Conservation (phyloP, 306 rosid species). For the Acacia crassicarpa region DNA sequence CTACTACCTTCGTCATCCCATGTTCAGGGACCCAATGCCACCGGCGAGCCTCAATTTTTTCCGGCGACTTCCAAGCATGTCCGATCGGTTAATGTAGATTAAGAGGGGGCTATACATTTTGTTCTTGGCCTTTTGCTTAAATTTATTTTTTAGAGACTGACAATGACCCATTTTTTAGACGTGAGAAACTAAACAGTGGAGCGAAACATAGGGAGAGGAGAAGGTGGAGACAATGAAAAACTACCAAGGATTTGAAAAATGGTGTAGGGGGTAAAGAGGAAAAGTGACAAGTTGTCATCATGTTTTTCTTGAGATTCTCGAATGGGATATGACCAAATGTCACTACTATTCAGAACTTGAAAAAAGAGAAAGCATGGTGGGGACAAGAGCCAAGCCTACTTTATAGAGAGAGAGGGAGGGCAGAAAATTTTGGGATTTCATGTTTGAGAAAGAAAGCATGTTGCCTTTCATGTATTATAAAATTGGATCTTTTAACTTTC, state of each 20-base stretch:
- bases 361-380: slow-evolving; percentile 48
- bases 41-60: slow-evolving; percentile 51
- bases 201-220: slow-evolving; percentile 16
- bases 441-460: slow-evolving; percentile 40
- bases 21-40: slow-evolving; percentile 57
- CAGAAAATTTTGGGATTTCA: slow-evolving; percentile 42
- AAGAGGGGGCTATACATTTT: background rate
- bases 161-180: slow-evolving; percentile 21
- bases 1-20: slow-evolving; percentile 57
- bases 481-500: slow-evolving; percentile 23
- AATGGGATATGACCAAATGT: slow-evolving; percentile 41
- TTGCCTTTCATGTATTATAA: background rate
- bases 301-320: slow-evolving; percentile 31
- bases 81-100: slow-evolving; percentile 83
- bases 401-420: background rate
- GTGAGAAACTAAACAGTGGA: slow-evolving; percentile 24
- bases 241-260: slow-evolving; percentile 47
- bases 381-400: slow-evolving; percentile 1
- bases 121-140: background rate
- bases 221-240: background rate
- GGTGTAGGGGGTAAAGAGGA: slow-evolving; percentile 25
- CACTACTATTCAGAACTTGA: slow-evolving; percentile 41
- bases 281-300: slow-evolving; percentile 64
- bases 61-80: slow-evolving; percentile 78
- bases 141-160: background rate